Base-by-base conservation (phyloP, 257 asterid species). In the Agastache rugosa region DNA sequence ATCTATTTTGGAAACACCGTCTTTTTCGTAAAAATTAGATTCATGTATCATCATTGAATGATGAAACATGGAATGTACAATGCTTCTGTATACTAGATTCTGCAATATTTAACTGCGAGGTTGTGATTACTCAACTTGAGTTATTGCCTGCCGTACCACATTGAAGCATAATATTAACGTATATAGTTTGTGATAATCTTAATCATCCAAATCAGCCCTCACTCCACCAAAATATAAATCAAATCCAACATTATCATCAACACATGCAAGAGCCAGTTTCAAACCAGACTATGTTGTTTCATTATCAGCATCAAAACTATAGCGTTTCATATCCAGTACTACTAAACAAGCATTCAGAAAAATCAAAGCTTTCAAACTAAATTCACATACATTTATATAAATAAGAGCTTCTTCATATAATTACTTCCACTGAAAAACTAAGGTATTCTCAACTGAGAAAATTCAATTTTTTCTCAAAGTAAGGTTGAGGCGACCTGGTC, bases 401-500 rank as follows among this genome's bases (percentile, higher is more conserved):
- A 47, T 47, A 47, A 47, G 5, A 45, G 16, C 0, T 44, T 65
- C 42, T 44, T 65, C 37, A 65, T 12, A 42, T 0, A 19, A 17
- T 10, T 0, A 3, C 2, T 47, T 4, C 6, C 35, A 69, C 5
- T 14, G 22, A 31, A 34, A 29, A 37, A 34, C 12, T 6, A 69
- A 51, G 31, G 23, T 25, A 50, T 11, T 23, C n/a, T 25, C 42
- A 47, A 8, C 41, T 27, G 69, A 67, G 59, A 6, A 6, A 12
- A 22, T 25, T 81, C 83, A 82, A 50, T 69, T 72, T 67, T 83
- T 31, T 73, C 88, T 78, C 77, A 87, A 87, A 64, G 96, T 90
- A 20, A 90, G 92, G 81, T 90, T 90, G 73, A 90, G 91, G 11
- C 95, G 95, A 60, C 96, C 96, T 5, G 95, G 93, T 4, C 78